A percentile compares a stretch with the other conserved stretches of the same genome.
phyloP scores from a whole-genome alignment of 2,329 filamentous ascomycete genomes.

The Cytospora piceae region DNA sequence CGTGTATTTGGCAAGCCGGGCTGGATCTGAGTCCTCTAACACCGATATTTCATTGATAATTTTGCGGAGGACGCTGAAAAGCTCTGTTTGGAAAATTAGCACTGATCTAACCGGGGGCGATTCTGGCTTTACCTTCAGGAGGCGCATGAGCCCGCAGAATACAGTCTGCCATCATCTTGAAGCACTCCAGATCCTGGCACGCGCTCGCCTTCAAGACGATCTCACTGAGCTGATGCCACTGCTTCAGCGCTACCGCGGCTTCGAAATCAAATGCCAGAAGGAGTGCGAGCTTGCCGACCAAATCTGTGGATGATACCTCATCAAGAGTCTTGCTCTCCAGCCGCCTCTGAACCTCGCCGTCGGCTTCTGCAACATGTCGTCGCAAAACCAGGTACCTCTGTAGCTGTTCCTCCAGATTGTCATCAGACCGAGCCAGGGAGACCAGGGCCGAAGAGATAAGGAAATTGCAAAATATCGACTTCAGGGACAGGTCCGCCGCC shows the following conservation, averaged over 20 bases:
- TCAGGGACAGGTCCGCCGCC: conserved; percentile 56
- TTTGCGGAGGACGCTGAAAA: conserved; percentile 61
- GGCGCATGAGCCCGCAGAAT: conserved; percentile 59
- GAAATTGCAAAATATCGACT: conserved; percentile 72
- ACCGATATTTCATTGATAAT: conserved; percentile 72
- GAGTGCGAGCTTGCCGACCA: conserved; percentile 65
- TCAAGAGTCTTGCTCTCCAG: conserved; percentile 44
- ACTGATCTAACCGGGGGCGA: background rate
- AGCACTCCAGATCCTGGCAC: conserved; percentile 51
- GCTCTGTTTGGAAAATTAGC: conserved; percentile 41
- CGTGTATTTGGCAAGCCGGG: conserved; percentile 74
- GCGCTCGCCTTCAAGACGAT: conserved; percentile 59
- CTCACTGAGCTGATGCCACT: conserved; percentile 66
- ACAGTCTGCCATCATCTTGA: conserved; percentile 69
- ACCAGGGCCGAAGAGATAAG: conserved; percentile 58
- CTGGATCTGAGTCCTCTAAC: conserved; percentile 57
- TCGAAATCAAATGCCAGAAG: conserved; percentile 81
- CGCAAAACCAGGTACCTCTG: conserved; percentile 66
- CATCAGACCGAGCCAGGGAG: conserved; percentile 55
- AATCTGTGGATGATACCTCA: conserved; percentile 52
- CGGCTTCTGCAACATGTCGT: conserved; percentile 64
- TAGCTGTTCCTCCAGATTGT: conserved; percentile 53
- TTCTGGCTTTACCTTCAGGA: conserved; percentile 47
- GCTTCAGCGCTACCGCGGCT: conserved; percentile 66
- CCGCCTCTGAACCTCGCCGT: conserved; percentile 47